A percentile compares a stretch with the other conserved stretches of the same genome.
These are phyloP conservation scores for Adansonia gregorii DNA, from an alignment of 441 rosid genomes.

Conservation along the genomic window DNA sequence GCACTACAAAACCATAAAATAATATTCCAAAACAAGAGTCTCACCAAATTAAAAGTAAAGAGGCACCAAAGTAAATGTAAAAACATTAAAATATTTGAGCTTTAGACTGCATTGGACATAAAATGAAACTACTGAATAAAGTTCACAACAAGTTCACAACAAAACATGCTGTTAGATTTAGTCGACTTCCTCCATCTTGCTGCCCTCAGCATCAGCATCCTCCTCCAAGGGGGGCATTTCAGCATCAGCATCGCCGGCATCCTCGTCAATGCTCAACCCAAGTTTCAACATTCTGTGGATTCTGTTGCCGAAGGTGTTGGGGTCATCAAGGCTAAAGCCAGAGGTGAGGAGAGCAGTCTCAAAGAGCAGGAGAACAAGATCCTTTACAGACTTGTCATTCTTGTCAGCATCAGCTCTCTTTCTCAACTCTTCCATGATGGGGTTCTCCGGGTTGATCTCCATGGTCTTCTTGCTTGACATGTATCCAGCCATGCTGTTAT, in stretches of 20 bases:
- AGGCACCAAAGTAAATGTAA: not conserved
- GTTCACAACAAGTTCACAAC: too few species aligned
- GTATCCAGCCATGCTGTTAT: constrained; percentile 67
- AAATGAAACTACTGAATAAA: not conserved
- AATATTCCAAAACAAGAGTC: not conserved
- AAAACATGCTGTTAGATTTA: constrained; percentile 32
- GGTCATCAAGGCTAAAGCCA: too few species aligned
- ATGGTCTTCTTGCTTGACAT: constrained; percentile 72
- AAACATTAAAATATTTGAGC: not conserved
- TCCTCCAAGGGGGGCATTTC: constrained; percentile 68
- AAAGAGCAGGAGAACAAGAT: too few species aligned
- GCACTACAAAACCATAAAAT: not conserved
- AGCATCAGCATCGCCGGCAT: too few species aligned
- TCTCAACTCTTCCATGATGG: too few species aligned
- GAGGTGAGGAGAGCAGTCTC: too few species aligned
- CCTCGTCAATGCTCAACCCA: too few species aligned
- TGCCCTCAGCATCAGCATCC: constrained; percentile 65
- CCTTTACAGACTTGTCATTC: too few species aligned
- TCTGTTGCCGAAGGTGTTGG: too few species aligned
- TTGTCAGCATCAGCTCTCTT: too few species aligned
- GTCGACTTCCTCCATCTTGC: constrained; percentile 83
- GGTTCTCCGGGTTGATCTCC: too few species aligned
- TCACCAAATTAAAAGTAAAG: not conserved
- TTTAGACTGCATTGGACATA: not conserved
- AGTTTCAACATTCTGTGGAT: too few species aligned